Conservation (phyloP, 2,329 filamentous ascomycete species). For the Metarhizium robertsii region DNA sequence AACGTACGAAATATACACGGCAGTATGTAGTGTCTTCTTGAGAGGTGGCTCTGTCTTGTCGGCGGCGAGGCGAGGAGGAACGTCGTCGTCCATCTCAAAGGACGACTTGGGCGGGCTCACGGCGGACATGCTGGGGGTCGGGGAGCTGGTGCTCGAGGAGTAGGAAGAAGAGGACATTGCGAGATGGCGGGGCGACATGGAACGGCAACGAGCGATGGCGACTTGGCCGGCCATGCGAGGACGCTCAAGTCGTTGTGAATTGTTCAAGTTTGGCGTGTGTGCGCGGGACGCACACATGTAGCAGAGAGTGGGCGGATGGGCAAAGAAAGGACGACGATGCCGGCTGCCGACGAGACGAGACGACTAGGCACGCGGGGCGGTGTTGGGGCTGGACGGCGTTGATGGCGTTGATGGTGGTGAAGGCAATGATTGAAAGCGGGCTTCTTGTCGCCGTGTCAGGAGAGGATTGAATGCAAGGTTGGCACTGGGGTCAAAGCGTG, state of each 20-base stretch:
- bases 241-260: neutral
- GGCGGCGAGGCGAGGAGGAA: constrained; percentile 7
- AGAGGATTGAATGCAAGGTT: too few species aligned
- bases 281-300: neutral
- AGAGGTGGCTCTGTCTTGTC: neutral
- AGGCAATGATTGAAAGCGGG: too few species aligned
- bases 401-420: too few species aligned
- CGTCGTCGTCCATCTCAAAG: constrained; percentile 16
- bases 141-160: constrained; percentile 1
- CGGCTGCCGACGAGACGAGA: neutral
- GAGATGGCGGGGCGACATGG: neutral
- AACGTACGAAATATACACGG: constrained; percentile 23
- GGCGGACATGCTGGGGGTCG: constrained; percentile 1
- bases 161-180: neutral
- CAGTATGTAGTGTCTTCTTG: constrained; percentile 20
- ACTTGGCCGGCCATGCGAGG: constrained; percentile 1
- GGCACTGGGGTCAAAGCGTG: too few species aligned
- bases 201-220: neutral
- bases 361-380: neutral
- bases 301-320: neutral
- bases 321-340: neutral
- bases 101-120: neutral
- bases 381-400: too few species aligned
- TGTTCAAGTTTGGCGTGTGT: neutral
- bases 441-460: too few species aligned